A percentile compares a stretch with the other conserved stretches of the same genome.
Conservation (phyloP, 179 eudicot genomes). For the Carnegiea gigantea region DNA sequence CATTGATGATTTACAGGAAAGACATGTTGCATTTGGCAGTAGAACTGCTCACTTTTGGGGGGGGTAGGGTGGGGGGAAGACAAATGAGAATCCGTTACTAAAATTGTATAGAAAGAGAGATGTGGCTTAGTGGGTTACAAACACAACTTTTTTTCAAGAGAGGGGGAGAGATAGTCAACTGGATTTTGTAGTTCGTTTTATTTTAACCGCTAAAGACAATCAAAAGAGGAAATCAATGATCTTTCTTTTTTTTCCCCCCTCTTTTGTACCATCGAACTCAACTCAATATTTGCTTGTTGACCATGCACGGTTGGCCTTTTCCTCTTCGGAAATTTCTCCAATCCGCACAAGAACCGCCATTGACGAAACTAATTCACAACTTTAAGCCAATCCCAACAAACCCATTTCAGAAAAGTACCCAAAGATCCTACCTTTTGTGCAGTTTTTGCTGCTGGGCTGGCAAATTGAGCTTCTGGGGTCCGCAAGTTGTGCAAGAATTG, state of each 20-base stretch:
- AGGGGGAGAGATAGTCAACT: no score
- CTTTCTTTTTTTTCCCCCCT: not conserved
- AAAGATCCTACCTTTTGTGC: not conserved
- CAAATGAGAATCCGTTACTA: no score
- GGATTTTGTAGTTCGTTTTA: no score
- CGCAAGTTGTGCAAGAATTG: not conserved
- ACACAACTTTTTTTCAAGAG: no score
- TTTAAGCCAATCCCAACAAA: not conserved
- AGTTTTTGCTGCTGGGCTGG: not conserved
- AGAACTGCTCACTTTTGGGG: no score
- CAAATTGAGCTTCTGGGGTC: not conserved
- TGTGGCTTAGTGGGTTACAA: no score
- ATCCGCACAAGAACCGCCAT: not conserved
- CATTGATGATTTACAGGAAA: no score
- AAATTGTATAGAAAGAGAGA: no score
- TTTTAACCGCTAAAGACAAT: no score
- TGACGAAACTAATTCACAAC: not conserved
- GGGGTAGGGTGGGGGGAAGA: no score
- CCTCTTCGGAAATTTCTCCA: not conserved
- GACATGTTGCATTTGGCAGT: no score
- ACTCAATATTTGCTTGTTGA: not conserved
- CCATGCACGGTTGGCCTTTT: not conserved
- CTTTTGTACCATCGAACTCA: not conserved
- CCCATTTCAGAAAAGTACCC: conserved; percentile 2
- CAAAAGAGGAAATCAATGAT: no score